Evolutionary conservation across 768 basidiomycete genomes (phyloP), one percentile per base, ranked within the genome.

Genomic region (Tephrocybe sp.): DNA sequence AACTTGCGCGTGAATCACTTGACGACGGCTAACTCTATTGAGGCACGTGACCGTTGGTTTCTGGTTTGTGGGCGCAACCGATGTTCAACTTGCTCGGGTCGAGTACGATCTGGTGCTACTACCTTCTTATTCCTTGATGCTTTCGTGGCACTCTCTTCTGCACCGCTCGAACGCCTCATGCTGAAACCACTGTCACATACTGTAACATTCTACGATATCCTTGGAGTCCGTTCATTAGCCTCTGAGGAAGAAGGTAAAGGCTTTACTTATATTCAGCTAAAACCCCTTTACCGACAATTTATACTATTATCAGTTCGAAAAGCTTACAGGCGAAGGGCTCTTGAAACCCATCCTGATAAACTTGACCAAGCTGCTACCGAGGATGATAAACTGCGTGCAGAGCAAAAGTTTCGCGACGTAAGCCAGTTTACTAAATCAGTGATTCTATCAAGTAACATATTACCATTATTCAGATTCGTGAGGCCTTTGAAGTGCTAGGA

Each of bases 261-360:
- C 32, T n/a, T n/a, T 11, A 32, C 32, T 33, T 19, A 38, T 43
- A 3, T 32, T 16, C 32, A 23, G 22, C 19, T 19, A 12, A 41
- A 44, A 12, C 13, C 3, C 43, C 16, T n/a, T 41, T 13, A 51
- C 41, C 12, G 30, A 44, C 22, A 13, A 39, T 48, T 17, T 10
- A 16, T 49, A 26, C 7, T 7, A 16, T 30, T 44, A 40, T 7
- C 54, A 85, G 86, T 88, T 50, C 80, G 83, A 45, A 82, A 73
- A 58, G 85, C 84, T 1, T 88, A 87, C 64, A 83, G 78, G 60
- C 78, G 77, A 54, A 82, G 78, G 58, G 84, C 79, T 9, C 70
- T 88, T 22, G 83, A 84, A 63, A 87, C 87, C 1, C 86, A 88
- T 62, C 86, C 86, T 9, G 86, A 88, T 58, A 87, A 85, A 58